phyloP scores from a whole-genome alignment of 208 protist species.

The Acanthamoeba lenticulata region DNA sequence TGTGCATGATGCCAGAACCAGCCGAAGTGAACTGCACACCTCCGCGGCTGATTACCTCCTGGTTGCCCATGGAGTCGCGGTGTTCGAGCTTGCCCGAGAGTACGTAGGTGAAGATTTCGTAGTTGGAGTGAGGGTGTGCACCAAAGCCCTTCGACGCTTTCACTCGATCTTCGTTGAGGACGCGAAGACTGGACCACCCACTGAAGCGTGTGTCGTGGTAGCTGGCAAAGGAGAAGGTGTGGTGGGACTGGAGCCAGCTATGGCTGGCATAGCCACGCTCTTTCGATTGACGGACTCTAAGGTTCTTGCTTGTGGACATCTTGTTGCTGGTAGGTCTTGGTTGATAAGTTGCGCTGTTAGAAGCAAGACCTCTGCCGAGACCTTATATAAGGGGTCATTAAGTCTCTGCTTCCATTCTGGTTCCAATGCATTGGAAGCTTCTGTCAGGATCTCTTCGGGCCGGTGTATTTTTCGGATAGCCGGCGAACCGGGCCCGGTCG shows the following conservation, averaged over 20 bases:
- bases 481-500: too few relatives aligned
- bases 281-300: too few relatives aligned
- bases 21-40: conserved; percentile 76
- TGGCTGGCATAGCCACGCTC: conserved; percentile 47
- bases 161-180: conserved; percentile 78
- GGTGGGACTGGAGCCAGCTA: conserved; percentile 73
- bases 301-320: too few relatives aligned
- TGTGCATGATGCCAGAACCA: conserved; percentile 69
- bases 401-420: too few relatives aligned
- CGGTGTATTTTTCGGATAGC: too few relatives aligned
- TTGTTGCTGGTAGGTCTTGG: too few relatives aligned
- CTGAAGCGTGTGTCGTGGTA: conserved; percentile 64
- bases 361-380: not conserved
- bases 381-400: too few relatives aligned
- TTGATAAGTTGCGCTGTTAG: too few relatives aligned
- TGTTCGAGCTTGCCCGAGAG: conserved; percentile 72
- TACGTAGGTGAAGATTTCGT: conserved; percentile 80
- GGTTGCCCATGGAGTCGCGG: conserved; percentile 65
- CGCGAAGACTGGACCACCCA: conserved; percentile 60
- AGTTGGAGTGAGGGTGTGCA: conserved; percentile 70
- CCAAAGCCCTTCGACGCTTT: conserved; percentile 48
- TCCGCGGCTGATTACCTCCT: conserved; percentile 64
- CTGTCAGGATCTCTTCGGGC: too few relatives aligned
- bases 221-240: conserved; percentile 75
- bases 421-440: too few relatives aligned